phyloP scores from a whole-genome alignment of 179 eudicot genomes.

The Silene coronaria region DNA sequence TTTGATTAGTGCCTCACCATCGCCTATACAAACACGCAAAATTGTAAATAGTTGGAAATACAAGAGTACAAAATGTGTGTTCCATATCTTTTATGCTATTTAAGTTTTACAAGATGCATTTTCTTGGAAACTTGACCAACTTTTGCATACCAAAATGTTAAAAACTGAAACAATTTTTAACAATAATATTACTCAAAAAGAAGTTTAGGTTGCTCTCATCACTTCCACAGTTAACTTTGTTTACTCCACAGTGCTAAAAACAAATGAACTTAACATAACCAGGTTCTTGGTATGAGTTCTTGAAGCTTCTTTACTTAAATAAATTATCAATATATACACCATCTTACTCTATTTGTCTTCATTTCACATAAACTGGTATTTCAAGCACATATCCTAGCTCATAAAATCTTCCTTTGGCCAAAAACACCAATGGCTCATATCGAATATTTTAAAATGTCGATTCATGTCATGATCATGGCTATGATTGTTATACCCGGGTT shows the following conservation, averaged over 20 bases:
- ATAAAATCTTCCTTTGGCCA: background rate
- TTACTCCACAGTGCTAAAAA: constrained; percentile 16
- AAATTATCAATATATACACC: constrained; percentile 16
- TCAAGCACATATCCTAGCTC: constrained; percentile 10
- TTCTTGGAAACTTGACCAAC: background rate
- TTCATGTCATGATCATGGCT: constrained; percentile 10
- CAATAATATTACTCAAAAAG: constrained; percentile 12
- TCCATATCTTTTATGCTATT: background rate
- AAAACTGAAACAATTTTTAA: background rate
- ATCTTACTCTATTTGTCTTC: background rate
- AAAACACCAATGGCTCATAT: constrained; percentile 17
- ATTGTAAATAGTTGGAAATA: too few relatives aligned
- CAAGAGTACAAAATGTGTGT: too few relatives aligned
- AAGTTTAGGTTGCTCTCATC: constrained; percentile 33
- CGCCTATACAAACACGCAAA: too few relatives aligned
- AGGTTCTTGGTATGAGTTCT: constrained; percentile 7
- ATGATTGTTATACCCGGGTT: constrained; percentile 19
- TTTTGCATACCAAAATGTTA: background rate
- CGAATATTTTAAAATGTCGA: constrained; percentile 11
- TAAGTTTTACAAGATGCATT: background rate
- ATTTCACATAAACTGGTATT: constrained; percentile 10
- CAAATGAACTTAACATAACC: constrained; percentile 17
- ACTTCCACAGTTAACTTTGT: constrained; percentile 16
- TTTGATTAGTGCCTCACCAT: too few relatives aligned
- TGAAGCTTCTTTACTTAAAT: constrained; percentile 6